A percentile compares a stretch with the other conserved stretches of the same genome.
Conservation (phyloP, 2,329 filamentous ascomycete species). For the Fusarium sp. region DNA sequence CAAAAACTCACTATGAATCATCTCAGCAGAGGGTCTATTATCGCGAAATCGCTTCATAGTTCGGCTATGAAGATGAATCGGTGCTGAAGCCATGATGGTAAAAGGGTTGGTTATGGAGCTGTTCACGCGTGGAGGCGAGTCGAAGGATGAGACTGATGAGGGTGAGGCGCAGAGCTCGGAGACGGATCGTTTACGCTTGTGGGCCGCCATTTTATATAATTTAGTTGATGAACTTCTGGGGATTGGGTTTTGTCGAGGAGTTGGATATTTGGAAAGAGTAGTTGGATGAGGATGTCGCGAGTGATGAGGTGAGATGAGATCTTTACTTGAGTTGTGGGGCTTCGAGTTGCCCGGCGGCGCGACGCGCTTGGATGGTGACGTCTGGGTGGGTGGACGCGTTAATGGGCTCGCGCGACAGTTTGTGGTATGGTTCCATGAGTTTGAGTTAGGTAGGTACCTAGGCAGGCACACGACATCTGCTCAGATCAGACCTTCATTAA, state of each 20-base stretch:
- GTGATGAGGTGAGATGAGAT: slow-evolving; percentile 21
- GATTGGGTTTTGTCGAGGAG: too few species aligned
- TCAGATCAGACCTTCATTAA: too few species aligned
- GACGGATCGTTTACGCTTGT: slow-evolving; percentile 74
- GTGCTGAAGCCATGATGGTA: slow-evolving; percentile 51
- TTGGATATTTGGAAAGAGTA: not conserved
- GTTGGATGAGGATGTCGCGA: not conserved
- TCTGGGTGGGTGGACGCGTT: slow-evolving; percentile 8
- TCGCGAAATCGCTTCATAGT: slow-evolving; percentile 72
- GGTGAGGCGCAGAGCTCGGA: slow-evolving; percentile 65
- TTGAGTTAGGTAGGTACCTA: too few species aligned
- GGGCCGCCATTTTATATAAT: slow-evolving; percentile 54
- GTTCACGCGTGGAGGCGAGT: slow-evolving; percentile 50
- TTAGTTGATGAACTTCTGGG: rapidly evolving
- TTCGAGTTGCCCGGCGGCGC: slow-evolving; percentile 21
- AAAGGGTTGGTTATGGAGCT: slow-evolving; percentile 49
- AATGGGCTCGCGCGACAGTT: not conserved
- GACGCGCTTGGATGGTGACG: slow-evolving; percentile 31
- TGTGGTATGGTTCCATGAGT: too few species aligned
- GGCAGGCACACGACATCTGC: too few species aligned
- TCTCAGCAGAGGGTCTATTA: slow-evolving; percentile 66
- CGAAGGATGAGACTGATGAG: slow-evolving; percentile 58
- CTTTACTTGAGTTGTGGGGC: slow-evolving; percentile 4
- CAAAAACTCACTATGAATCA: slow-evolving; percentile 64
- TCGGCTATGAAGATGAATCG: slow-evolving; percentile 63